Evolutionary conservation across 805 yeast genomes (phyloP).

Genomic region (Candida piceae): DNA sequence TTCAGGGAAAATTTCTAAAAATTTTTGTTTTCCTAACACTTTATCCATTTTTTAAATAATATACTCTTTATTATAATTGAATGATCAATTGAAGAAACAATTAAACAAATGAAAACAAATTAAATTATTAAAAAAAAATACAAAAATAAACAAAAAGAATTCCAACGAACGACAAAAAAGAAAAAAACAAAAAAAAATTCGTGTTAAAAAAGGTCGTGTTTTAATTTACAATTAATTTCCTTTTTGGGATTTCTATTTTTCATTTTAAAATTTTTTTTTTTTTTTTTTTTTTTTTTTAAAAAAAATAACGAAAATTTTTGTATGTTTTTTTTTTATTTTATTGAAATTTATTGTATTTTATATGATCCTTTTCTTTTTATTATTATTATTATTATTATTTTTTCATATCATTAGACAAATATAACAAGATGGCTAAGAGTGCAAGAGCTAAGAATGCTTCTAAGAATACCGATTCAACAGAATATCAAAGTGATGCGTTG

Average conservation of each 20-base stretch:
- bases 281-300: no score
- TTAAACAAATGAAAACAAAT: neutral
- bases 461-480: constrained; percentile 22
- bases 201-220: no score
- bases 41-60: constrained; percentile 28
- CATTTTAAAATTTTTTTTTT: neutral
- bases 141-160: no score
- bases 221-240: neutral
- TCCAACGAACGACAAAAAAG: no score
- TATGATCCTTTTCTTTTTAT: neutral
- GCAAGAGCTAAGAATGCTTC: constrained; percentile 12
- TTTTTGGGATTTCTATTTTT: neutral
- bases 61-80: no score
- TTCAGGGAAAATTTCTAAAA: constrained; percentile 65
- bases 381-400: no score
- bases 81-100: neutral
- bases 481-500: constrained; percentile 44
- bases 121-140: no score
- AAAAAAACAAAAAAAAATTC: no score
- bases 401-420: no score
- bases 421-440: constrained; percentile 16
- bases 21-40: constrained; percentile 44
- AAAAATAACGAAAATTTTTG: no score
- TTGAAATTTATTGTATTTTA: neutral
- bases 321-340: neutral